phyloP scores from a whole-genome alignment of 768 basidiomycete genomes.

The Russula ochroleuca region DNA sequence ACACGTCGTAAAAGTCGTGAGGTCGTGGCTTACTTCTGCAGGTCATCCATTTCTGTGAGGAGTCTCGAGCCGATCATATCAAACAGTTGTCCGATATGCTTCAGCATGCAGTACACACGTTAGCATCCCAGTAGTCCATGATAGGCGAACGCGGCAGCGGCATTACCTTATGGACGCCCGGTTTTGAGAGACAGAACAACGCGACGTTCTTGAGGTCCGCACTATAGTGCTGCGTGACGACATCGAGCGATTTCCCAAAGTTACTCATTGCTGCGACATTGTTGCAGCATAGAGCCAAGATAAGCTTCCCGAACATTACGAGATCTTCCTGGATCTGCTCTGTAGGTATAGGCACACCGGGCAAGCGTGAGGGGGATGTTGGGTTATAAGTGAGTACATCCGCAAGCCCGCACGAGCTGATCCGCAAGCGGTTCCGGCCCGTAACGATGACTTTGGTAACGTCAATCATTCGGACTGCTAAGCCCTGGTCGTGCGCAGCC shows the following conservation, averaged over 20 bases:
- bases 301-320: conserved; percentile 75
- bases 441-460: conserved; percentile 83
- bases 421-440: conserved; percentile 83
- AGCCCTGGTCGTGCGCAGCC: conserved; percentile 73
- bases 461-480: conserved; percentile 80
- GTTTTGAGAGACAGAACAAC: conserved; percentile 72
- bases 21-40: conserved; percentile 54
- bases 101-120: conserved; percentile 6
- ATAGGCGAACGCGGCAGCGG: conserved; percentile 9
- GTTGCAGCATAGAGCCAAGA: conserved; percentile 74
- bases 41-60: conserved; percentile 77
- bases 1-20: conserved; percentile 3
- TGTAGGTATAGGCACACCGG: conserved; percentile 27
- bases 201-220: conserved; percentile 78
- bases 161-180: conserved; percentile 59
- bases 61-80: conserved; percentile 72
- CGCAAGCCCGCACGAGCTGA: conserved; percentile 80
- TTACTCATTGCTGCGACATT: conserved; percentile 57
- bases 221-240: conserved; percentile 68
- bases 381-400: conserved; percentile 81
- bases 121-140: neutral
- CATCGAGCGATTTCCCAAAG: conserved; percentile 68
- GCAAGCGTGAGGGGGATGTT: conserved; percentile 1
- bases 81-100: conserved; percentile 77
- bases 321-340: conserved; percentile 83